These are phyloP conservation scores for Rostrohypoxylon terebratum DNA, from an alignment of 495 filamentous ascomycete species.

Conservation along the genomic window DNA sequence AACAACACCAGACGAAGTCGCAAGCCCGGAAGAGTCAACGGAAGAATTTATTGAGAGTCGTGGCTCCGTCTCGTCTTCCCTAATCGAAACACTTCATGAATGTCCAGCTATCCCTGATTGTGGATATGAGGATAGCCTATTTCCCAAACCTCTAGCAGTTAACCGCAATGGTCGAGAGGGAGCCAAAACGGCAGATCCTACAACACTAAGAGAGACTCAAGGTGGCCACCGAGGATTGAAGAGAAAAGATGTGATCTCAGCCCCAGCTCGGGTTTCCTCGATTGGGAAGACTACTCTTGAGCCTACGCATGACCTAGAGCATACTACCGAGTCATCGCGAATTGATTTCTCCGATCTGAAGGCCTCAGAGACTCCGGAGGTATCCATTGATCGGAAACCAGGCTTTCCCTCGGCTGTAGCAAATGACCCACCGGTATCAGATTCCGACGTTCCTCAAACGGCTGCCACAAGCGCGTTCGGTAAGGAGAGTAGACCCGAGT, in stretches of 20 bases:
- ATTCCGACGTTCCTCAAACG: background rate
- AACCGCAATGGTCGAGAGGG: conserved; percentile 2
- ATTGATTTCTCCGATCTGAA: background rate
- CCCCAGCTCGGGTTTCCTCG: conserved; percentile 29
- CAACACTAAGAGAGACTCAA: background rate
- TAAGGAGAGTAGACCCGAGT: background rate
- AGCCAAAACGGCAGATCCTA: background rate
- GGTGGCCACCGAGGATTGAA: background rate
- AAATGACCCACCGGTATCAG: background rate
- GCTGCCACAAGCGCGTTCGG: background rate
- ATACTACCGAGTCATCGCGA: background rate
- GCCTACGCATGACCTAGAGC: background rate
- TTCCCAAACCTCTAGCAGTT: conserved; percentile 30
- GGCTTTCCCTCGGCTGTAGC: background rate
- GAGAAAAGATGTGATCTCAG: background rate
- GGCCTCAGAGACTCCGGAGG: background rate
- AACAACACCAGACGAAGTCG: conserved; percentile 43
- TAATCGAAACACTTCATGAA: conserved; percentile 42
- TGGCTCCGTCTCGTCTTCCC: conserved; percentile 2
- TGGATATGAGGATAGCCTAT: conserved; percentile 7
- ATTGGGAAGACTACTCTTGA: conserved; percentile 15
- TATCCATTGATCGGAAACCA: background rate
- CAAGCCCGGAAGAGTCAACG: conserved; percentile 16
- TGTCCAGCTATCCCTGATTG: background rate
- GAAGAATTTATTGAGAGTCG: conserved; percentile 13